phyloP scores from a whole-genome alignment of 1,284 basidiomycete species.

The Heterobasidion annosum region DNA sequence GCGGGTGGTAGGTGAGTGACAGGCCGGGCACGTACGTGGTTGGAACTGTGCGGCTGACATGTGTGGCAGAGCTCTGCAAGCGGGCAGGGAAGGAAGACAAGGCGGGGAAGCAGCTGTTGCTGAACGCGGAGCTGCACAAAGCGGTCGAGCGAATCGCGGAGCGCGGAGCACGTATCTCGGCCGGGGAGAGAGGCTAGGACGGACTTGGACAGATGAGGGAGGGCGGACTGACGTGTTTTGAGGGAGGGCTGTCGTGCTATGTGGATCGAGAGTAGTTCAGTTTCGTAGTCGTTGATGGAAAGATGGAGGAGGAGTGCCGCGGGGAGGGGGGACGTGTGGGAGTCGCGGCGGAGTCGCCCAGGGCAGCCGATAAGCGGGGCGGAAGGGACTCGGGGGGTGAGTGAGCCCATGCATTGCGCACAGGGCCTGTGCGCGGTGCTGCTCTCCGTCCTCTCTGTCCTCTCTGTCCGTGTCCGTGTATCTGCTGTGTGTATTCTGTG shows the following conservation, averaged over 20 bases:
- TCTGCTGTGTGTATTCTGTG: no score
- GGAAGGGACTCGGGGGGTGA: no score
- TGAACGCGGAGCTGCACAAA: constrained; percentile 23
- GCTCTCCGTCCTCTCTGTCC: no score
- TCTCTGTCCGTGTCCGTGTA: no score
- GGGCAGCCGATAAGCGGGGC: neutral
- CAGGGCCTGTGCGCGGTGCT: no score
- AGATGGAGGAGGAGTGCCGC: neutral
- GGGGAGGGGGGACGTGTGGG: neutral
- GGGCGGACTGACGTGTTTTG: neutral
- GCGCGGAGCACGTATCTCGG: neutral
- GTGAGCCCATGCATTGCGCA: no score
- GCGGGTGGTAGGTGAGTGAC: constrained; percentile 44
- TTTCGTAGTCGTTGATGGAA: neutral
- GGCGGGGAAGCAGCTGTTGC: constrained; percentile 27
- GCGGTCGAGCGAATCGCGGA: constrained; percentile 14
- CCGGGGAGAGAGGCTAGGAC: neutral
- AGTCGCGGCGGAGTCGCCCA: neutral
- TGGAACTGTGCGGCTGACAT: neutral
- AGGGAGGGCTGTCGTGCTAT: neutral
- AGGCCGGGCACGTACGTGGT: neutral
- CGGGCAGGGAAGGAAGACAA: constrained; percentile 37
- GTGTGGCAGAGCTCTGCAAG: constrained; percentile 39
- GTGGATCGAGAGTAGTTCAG: neutral
- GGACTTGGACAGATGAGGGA: neutral